Base-by-base conservation (phyloP, 2,329 filamentous ascomycete genomes). In the Colletotrichum liriopes region DNA sequence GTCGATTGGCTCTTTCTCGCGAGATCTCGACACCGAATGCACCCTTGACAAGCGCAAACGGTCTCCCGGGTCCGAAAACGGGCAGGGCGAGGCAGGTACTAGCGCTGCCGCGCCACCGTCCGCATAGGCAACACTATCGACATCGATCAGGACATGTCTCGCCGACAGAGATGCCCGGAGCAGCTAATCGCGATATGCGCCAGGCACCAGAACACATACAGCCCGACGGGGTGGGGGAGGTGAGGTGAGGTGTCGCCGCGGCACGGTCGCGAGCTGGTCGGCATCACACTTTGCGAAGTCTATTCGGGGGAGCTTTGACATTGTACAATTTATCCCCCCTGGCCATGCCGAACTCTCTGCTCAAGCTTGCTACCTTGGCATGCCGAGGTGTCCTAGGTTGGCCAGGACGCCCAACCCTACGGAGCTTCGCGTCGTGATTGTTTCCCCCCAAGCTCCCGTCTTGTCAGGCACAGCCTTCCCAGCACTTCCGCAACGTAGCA, bases 401-500 rank as follows among this genome's bases (percentile, higher is more conserved):
- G 18, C 9, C 32, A 35, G 3, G 5, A 20, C 29, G 37, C 56
- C 16, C 32, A 39, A 37, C 35, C 14, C 16, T 43, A 43, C 41
- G 2, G 32, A 12, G 35, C 20, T 37, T 16, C 35, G 32, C 18
- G 32, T 8, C n/a, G 35, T 18, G 9, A 39, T 39, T 55, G 35
- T 18, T 11, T 43, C 47, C 47, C 47, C 23, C 47, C 23, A 32
- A 49, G 58, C 59, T 49, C 16, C 43, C n/a, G n/a, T 49, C 35
- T n/a, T 52, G 32, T 63, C 47, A 20, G 47, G 60, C n/a, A 61
- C 43, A n/a, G 29, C 43, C 49, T 52, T 23, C 54, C 68, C 63
- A 62, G 39, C 12, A 16, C 64, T 56, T 63, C 65, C 65, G 58
- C 43, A 67, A 32, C 49, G 68, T 71, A 56, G 63, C 55, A 67